phyloP scores from a whole-genome alignment of 73 alveolate species.

The Tetrahymena elliotti region DNA sequence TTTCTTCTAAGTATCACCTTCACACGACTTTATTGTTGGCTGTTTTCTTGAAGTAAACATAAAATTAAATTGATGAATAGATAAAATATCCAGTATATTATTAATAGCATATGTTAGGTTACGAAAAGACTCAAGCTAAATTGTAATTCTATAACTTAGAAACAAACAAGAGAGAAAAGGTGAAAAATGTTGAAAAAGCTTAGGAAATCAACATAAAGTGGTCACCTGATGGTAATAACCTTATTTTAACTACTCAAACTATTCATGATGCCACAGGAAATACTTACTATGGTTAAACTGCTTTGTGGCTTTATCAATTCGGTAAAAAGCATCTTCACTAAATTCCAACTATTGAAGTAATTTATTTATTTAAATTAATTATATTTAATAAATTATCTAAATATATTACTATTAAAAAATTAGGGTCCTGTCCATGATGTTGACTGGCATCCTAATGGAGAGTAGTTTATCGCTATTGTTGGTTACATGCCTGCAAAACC shows the following conservation, averaged over 20 bases:
- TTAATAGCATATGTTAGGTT: background rate
- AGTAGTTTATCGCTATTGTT: background rate
- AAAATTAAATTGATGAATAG: background rate
- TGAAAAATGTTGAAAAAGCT: background rate
- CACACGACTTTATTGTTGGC: background rate
- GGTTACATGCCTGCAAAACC: background rate
- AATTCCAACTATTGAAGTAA: background rate
- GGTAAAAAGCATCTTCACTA: background rate
- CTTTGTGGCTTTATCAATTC: background rate
- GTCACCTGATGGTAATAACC: background rate
- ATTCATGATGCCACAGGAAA: background rate
- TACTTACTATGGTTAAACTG: background rate
- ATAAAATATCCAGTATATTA: background rate
- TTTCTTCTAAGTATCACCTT: background rate
- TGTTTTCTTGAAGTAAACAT: background rate
- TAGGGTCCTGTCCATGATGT: background rate
- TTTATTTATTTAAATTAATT: background rate
- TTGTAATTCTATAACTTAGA: background rate
- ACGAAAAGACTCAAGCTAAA: background rate
- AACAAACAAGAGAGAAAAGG: background rate
- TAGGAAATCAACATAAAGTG: background rate
- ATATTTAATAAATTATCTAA: background rate
- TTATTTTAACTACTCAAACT: background rate
- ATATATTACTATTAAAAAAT: background rate
- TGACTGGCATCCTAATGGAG: background rate